Evolutionary conservation across 2,329 filamentous ascomycete genomes (phyloP), one percentile per base, ranked within the genome.

Genomic region (Dactylonectria macrodidyma): DNA sequence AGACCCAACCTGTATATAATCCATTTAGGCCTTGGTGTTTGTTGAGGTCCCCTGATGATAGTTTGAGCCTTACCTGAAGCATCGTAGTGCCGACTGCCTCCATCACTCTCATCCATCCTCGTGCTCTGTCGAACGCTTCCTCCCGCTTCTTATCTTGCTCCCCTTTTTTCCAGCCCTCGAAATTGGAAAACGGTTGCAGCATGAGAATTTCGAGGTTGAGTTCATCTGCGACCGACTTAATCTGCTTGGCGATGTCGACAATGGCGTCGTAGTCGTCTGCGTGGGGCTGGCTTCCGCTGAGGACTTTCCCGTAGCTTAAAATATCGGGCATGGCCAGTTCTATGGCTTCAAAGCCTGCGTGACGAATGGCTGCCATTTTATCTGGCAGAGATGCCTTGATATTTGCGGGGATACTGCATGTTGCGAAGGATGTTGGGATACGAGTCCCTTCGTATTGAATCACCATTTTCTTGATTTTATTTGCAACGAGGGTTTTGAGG

Each of bases 261-360:
- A 95, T 83, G 3, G 85, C 80, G 19, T 86, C 81, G 72, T 90
- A 94, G 76, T 93, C 88, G 50, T 90, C 83, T 0, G 87, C 82
- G 1, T 81, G 80, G 10, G 92, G 82, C 4, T 88, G 79, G 16
- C 84, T 80, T 36, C 84, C 84, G 11, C 87, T 82, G 4, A 89
- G 78, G 3, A 85, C 79, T 8, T 76, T 69, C 4, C 89, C 91
- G 72, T 92, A 93, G 6, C 86, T 81, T 11, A 91, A 78, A 2
- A 95, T 88, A 72, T 95, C 92, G 0, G 92, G 91, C 81, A 95
- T 93, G 1, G 90, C 90, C 8, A 95, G 87, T 79, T 95, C 93
- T 66, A 95, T 90, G 14, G 86, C 91, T 11, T 85, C 81, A 78
- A 94, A 94, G 2, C 90, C 91, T 1, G 88, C 90, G 1, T 83